These are phyloP conservation scores for Blastobotrys capitulatus DNA, from an alignment of 1,139 yeast species.

Conservation along the genomic window DNA sequence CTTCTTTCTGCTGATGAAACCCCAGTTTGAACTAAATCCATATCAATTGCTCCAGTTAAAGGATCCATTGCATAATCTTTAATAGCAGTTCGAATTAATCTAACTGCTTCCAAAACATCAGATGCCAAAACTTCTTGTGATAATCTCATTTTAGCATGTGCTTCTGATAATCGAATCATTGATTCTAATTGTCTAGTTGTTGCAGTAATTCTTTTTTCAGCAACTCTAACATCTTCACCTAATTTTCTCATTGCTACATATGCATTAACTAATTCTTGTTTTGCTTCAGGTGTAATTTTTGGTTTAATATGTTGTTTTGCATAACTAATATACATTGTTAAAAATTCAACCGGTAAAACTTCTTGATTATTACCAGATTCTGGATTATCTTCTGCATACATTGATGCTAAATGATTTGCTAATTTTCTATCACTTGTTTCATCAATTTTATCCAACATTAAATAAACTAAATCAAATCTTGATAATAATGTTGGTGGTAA, in stretches of 20 bases:
- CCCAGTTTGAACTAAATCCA: slow-evolving; percentile 96
- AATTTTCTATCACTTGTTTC: slow-evolving; percentile 76
- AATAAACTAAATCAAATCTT: slow-evolving; percentile 88
- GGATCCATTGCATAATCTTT: slow-evolving; percentile 99
- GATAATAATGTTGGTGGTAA: slow-evolving; percentile 93
- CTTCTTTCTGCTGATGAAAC: slow-evolving; percentile 85
- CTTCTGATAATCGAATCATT: slow-evolving; percentile 91
- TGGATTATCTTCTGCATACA: slow-evolving; percentile 87
- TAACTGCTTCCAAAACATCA: slow-evolving; percentile 92
- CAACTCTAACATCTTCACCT: slow-evolving; percentile 84
- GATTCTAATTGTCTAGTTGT: slow-evolving; percentile 96
- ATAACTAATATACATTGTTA: slow-evolving; percentile 84
- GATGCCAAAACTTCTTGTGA: slow-evolving; percentile 61
- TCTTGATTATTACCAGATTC: slow-evolving; percentile 61
- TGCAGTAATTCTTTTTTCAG: slow-evolving; percentile 92
- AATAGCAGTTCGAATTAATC: slow-evolving; percentile 87
- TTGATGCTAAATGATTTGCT: slow-evolving; percentile 84
- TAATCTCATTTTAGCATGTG: slow-evolving; percentile 95
- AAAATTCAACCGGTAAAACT: slow-evolving; percentile 77
- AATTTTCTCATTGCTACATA: slow-evolving; percentile 92
- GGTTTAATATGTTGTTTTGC: slow-evolving; percentile 84
- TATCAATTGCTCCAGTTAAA: slow-evolving; percentile 90
- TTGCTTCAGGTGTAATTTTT: slow-evolving; percentile 69
- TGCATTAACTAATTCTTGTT: slow-evolving; percentile 77
- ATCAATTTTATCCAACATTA: slow-evolving; percentile 89